phyloP scores from a whole-genome alignment of 176 grass and related monocot species.

The Lolium perenne region DNA sequence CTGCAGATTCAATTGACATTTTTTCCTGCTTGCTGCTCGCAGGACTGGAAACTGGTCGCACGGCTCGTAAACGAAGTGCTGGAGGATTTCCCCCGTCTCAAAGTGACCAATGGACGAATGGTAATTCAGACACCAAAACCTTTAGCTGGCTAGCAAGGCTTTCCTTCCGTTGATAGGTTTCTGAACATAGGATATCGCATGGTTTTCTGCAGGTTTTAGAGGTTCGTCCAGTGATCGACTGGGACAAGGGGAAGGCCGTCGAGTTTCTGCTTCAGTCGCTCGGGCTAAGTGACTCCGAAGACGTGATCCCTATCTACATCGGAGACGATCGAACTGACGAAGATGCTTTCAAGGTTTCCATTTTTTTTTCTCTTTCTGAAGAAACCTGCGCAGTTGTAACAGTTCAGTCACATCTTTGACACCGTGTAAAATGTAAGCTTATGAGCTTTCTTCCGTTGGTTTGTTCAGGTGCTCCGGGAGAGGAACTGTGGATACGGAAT shows the following conservation, averaged over 20 bases:
- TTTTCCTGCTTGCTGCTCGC: not conserved
- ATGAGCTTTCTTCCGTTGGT: not conserved
- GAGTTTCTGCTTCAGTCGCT: conserved; percentile 89
- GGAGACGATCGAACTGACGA: conserved; percentile 94
- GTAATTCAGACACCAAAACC: conserved; percentile 35
- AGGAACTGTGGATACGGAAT: conserved; percentile 73
- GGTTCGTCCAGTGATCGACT: conserved; percentile 88
- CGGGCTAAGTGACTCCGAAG: conserved; percentile 49
- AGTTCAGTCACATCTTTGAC: not conserved
- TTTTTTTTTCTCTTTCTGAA: not conserved
- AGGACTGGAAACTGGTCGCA: conserved; percentile 78
- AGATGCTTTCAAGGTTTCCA: conserved; percentile 88
- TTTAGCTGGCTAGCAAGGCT: too few species aligned
- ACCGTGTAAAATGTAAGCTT: not conserved
- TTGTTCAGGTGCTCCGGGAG: conserved; percentile 64
- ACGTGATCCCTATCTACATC: conserved; percentile 89
- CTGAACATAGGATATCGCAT: not conserved
- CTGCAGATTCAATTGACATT: conserved; percentile 1
- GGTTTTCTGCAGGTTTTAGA: conserved; percentile 80
- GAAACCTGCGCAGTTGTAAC: not conserved
- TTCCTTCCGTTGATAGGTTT: not conserved
- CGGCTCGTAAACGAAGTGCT: conserved; percentile 56
- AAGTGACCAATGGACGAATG: conserved; percentile 89
- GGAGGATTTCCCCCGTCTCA: conserved; percentile 70
- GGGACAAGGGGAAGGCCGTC: conserved; percentile 97